Evolutionary conservation across 2,329 filamentous ascomycete species (phyloP).

Genomic region (Nemania bipapillata): DNA sequence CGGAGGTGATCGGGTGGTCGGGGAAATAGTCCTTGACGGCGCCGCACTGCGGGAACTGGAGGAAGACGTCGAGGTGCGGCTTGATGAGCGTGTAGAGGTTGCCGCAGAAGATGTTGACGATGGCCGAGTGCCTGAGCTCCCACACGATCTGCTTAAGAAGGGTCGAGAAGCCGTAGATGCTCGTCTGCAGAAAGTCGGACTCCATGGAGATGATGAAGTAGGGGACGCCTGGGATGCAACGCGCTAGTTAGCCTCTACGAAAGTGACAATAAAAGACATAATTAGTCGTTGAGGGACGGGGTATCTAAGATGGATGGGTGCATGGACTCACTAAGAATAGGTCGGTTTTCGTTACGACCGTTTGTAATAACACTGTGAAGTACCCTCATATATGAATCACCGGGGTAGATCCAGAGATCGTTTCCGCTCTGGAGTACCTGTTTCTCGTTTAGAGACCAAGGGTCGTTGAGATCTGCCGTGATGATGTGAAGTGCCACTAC

Average conservation of each 20-base stretch:
- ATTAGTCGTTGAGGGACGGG: too few relatives aligned
- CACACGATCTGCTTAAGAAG: neutral
- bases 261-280: too few relatives aligned
- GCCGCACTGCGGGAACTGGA: neutral
- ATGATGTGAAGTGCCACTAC: slow-evolving; percentile 18
- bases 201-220: neutral
- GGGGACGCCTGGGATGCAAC: neutral
- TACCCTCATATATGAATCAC: neutral
- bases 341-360: neutral
- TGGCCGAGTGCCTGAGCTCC: neutral
- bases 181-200: neutral
- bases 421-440: neutral
- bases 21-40: neutral
- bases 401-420: neutral
- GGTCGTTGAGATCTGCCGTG: neutral
- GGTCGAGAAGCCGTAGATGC: neutral
- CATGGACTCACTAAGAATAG: slow-evolving; percentile 5
- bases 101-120: neutral
- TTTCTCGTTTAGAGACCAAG: slow-evolving; percentile 12
- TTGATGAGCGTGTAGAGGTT: neutral
- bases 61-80: neutral
- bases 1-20: neutral
- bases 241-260: neutral
- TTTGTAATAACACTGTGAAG: neutral
- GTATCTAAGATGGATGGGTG: neutral